Evolutionary conservation across 108 stramenopile genomes (phyloP).

Genomic region (Aurantiochytrium sp.): DNA sequence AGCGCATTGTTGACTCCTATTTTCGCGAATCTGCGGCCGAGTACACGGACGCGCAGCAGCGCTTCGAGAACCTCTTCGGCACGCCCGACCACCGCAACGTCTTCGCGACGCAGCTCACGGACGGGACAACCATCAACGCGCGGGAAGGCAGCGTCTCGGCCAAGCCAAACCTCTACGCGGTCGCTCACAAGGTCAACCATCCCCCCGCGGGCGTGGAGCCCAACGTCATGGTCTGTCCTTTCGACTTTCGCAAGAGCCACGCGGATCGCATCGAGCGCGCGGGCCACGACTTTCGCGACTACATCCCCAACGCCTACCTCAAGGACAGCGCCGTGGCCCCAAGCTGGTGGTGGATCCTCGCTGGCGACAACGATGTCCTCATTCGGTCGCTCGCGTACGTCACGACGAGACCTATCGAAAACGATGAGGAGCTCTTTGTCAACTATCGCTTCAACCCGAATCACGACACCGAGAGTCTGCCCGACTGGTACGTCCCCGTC

Average conservation of each 20-base stretch:
- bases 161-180: background rate
- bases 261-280: background rate
- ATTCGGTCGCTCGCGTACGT: background rate
- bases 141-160: background rate
- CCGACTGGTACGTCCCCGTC: background rate
- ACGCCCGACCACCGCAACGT: background rate
- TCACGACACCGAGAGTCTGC: background rate
- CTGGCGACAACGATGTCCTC: background rate
- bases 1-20: background rate
- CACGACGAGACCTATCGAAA: background rate
- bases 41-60: background rate
- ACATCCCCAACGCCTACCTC: background rate
- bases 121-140: background rate
- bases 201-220: background rate
- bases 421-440: constrained; percentile 5
- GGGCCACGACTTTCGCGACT: background rate
- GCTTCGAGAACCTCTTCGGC: constrained; percentile 13
- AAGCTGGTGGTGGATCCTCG: background rate
- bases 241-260: background rate
- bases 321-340: background rate
- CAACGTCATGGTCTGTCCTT: background rate
- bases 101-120: background rate
- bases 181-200: constrained; percentile 24
- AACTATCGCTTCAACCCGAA: constrained; percentile 4
- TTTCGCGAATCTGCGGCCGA: background rate